Base-by-base conservation (phyloP, 1,139 yeast species). In the Candida anutae region DNA sequence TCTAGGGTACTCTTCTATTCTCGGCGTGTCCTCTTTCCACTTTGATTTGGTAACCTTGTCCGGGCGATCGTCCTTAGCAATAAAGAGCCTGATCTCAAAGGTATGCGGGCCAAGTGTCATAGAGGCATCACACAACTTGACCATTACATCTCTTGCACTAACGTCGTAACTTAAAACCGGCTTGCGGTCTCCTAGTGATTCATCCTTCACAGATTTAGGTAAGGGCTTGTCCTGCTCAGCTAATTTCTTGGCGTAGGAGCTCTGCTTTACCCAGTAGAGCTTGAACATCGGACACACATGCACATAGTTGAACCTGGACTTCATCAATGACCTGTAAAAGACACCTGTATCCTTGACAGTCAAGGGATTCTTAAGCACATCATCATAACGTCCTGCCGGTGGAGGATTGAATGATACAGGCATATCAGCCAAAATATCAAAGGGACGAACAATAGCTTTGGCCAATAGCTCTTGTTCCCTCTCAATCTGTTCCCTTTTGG, bases 141-240 rank as follows among this genome's bases (percentile, higher is more conserved):
- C 82, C 95, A 88, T 87, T 29, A 78, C 78, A 40, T 90, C 97
- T 40, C 94, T 63, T 20, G 80, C 80, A 49, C 74, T 74, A 6
- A 63, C 64, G 10, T 68, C 68, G 21, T 55, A 44, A 5, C 66
- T 61, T 27, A 67, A 52, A 22, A 70, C 61, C 21, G 79, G 66
- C 10, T 52, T 50, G 22, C 69, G 37, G 21, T 55, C 55, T 14
- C 38, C 36, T 25, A 39, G 40, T 26, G 36, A 49, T 19, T 48
- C 62, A 22, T 45, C 53, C 22, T 47, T 46, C 13, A 43, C 39
- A 11, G 42, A 34, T 28, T 47, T 52, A 5, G 58, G 52, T n/a
- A 48, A 35, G 20, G 53, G 43, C 27, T 49, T 53, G 29, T 57
- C 61, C 36, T 45, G 47, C 26, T 62, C 68, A 10, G 57, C 56